Evolutionary conservation across 2,329 filamentous ascomycete species (phyloP), one percentile per base, ranked within the genome.

Genomic region (Alternaria gansuensis): DNA sequence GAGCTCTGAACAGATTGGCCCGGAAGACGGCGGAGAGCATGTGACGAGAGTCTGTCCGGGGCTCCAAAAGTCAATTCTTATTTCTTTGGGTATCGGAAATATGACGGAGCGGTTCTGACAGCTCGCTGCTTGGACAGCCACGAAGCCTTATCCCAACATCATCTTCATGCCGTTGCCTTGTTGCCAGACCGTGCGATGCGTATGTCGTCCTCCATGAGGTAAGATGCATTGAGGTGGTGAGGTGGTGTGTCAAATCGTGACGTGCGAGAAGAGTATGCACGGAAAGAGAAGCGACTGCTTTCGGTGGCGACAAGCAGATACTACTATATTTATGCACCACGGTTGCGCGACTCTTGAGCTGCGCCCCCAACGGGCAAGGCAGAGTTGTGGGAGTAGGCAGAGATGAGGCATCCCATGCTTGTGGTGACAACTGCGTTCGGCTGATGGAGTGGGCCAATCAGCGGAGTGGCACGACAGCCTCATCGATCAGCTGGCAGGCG

Each of bases 141-240:
- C 33, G 37, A 57, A 57, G 51, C 50, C 23, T 64, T 64, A 61
- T 56, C 50, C 46, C 45, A 28, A 62, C 61, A 43, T 54, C 59
- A 55, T 36, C 51, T 43, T 13, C 17, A 13, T 33, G 29, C 17
- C 5, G 14, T 29, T 13, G 10, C 21, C 11, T 45, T 10, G 39
- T 34, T 53, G 21, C 14, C 17, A 14, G 2, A 24, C 17, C 21
- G 11, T 26, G 13, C 31, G 7, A 46, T 49, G 31, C 37, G 36
- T 24, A n/a, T 50, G 7, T 13, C n/a, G 11, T 33, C 29, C 31
- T 0, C 13, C 17, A 34, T 10, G 24, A 9, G 29, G 9, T 8
- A 6, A 7, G 17, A 14, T 11, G 8, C 10, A 11, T 36, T 26
- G 31, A 24, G 13, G 17, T n/a, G 31, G n/a, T 26, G 31, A 24